phyloP scores from a whole-genome alignment of 805 yeast genomes.

The Sugiyamaella marilandica region DNA sequence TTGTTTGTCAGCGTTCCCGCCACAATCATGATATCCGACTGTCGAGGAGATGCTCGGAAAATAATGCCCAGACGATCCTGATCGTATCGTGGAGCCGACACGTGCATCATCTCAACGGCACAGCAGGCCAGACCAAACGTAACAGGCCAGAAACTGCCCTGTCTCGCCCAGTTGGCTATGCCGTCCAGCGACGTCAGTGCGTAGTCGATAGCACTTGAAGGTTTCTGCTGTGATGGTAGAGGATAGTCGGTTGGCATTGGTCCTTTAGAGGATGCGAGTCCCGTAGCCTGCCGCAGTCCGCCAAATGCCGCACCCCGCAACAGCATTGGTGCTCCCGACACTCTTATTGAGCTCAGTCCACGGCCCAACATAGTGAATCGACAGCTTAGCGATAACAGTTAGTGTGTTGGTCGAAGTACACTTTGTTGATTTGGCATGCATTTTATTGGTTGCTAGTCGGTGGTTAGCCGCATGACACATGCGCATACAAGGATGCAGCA shows the following conservation, averaged over 20 bases:
- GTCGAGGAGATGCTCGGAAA: slow-evolving; percentile 92
- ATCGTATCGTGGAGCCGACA: slow-evolving; percentile 84
- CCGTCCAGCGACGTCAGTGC: slow-evolving; percentile 77
- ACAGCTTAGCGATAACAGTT: background rate
- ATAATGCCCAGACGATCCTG: slow-evolving; percentile 89
- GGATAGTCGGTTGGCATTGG: slow-evolving; percentile 62
- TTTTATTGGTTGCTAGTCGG: background rate
- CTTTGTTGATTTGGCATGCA: background rate
- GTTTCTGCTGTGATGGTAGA: slow-evolving; percentile 59
- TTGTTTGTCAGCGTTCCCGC: slow-evolving; percentile 89
- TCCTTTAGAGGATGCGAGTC: background rate
- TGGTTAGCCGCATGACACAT: background rate
- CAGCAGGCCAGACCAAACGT: slow-evolving; percentile 90
- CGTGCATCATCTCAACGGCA: slow-evolving; percentile 95
- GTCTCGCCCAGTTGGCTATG: slow-evolving; percentile 86
- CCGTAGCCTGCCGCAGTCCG: background rate
- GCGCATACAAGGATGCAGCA: background rate
- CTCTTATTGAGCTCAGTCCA: background rate
- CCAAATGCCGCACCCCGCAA: slow-evolving; percentile 1
- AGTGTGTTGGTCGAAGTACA: background rate
- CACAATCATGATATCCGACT: slow-evolving; percentile 85
- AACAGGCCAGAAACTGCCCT: slow-evolving; percentile 90
- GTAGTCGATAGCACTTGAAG: slow-evolving; percentile 63
- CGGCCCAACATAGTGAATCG: background rate
- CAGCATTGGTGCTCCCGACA: background rate